Evolutionary conservation across 2,329 filamentous ascomycete genomes (phyloP).

Genomic region (Tolypocladium sp.): DNA sequence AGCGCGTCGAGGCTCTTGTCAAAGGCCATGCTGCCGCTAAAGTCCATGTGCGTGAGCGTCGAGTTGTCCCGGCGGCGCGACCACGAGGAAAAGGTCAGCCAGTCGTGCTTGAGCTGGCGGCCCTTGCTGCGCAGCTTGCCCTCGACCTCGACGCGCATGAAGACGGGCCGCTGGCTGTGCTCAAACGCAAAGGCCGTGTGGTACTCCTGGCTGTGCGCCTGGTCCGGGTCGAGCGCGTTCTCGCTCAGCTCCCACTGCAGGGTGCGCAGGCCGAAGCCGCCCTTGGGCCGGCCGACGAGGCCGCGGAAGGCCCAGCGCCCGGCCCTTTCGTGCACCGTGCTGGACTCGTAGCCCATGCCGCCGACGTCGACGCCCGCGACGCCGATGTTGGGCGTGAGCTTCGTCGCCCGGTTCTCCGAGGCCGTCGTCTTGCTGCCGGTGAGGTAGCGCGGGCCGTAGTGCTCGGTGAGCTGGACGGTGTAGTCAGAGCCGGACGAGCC

Average conservation of each 20-base stretch:
- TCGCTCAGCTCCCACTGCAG: constrained; percentile 4
- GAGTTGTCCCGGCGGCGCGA: not conserved
- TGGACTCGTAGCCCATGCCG: constrained; percentile 3
- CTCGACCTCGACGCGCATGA: constrained; percentile 3
- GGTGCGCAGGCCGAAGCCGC: constrained; percentile 1
- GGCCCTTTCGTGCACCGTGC: not conserved
- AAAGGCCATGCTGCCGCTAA: not conserved
- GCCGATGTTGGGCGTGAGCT: not conserved
- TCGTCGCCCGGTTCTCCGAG: not conserved
- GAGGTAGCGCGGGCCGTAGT: constrained; percentile 3
- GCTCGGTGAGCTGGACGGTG: constrained; percentile 1
- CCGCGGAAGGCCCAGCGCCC: constrained; percentile 3
- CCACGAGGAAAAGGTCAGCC: not conserved
- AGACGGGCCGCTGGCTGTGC: constrained; percentile 1
- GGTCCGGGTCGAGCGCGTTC: constrained; percentile 2
- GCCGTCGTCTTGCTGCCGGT: not conserved
- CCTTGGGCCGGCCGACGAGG: constrained; percentile 1
- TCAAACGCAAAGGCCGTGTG: constrained; percentile 6
- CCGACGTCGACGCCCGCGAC: constrained; percentile 1
- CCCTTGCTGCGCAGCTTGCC: constrained; percentile 1
- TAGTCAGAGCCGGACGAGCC: not conserved
- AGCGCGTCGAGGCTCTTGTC: constrained; percentile 3
- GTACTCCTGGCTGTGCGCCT: constrained; percentile 2
- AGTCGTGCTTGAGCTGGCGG: not conserved
- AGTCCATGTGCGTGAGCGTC: constrained; percentile 2